Conservation (phyloP, 2,329 filamentous ascomycete genomes). For the Ophiostoma ips region DNA sequence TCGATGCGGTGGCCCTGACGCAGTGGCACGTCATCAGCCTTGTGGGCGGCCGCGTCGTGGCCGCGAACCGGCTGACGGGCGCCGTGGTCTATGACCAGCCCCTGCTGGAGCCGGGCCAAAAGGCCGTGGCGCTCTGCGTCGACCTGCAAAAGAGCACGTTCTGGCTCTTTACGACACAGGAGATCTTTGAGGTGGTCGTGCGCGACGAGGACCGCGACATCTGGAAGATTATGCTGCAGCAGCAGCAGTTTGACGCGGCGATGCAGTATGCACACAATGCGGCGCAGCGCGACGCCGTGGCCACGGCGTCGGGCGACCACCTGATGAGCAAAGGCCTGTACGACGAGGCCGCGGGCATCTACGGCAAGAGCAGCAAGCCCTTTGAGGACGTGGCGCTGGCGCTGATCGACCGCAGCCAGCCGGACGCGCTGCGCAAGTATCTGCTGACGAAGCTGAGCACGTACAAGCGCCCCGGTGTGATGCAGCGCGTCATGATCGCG, state of each 20-base stretch:
- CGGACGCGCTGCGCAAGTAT: conserved; percentile 83
- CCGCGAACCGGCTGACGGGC: conserved; percentile 76
- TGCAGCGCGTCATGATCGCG: conserved; percentile 92
- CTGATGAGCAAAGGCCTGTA: conserved; percentile 71
- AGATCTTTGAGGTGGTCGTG: conserved; percentile 88
- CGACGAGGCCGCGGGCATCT: conserved; percentile 73
- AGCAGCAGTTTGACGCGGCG: conserved; percentile 78
- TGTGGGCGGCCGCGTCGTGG: conserved; percentile 69
- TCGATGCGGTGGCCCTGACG: conserved; percentile 71
- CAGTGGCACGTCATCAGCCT: conserved; percentile 87
- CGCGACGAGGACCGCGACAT: conserved; percentile 83
- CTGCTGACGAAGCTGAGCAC: conserved; percentile 69
- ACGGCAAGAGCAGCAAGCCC: conserved; percentile 89
- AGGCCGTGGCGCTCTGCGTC: conserved; percentile 68
- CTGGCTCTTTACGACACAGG: conserved; percentile 83
- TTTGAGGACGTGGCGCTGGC: conserved; percentile 91
- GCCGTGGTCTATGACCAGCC: conserved; percentile 76
- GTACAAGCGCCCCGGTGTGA: conserved; percentile 68
- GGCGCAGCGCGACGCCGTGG: conserved; percentile 77
- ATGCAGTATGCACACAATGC: conserved; percentile 70
- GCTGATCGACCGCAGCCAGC: conserved; percentile 80
- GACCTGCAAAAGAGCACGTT: conserved; percentile 94
- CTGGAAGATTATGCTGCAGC: conserved; percentile 84
- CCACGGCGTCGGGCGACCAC: conserved; percentile 82
- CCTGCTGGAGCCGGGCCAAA: conserved; percentile 67